These are phyloP conservation scores for Fusarium coffeatum DNA, from an alignment of 2,329 filamentous ascomycete genomes.

Conservation along the genomic window DNA sequence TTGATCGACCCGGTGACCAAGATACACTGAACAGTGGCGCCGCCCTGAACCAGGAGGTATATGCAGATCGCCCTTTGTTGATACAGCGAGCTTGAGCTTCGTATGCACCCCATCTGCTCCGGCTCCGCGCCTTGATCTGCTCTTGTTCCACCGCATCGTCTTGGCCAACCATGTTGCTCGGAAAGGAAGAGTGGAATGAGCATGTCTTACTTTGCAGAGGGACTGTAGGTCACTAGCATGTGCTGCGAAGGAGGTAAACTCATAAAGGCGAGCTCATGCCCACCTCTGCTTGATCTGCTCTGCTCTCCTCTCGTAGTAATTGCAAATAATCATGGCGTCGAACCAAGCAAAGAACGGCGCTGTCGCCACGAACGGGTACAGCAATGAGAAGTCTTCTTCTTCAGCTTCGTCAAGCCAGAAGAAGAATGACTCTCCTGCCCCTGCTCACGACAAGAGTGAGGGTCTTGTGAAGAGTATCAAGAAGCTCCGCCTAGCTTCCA, in stretches of 20 bases:
- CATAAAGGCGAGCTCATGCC: conserved; percentile 21
- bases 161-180: conserved; percentile 27
- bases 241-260: background rate
- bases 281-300: background rate
- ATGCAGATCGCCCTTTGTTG: conserved; percentile 9
- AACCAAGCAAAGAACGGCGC: conserved; percentile 42
- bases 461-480: conserved; percentile 46
- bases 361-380: conserved; percentile 37
- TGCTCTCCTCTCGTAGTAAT: background rate
- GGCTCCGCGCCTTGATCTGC: conserved; percentile 34
- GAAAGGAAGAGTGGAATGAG: background rate
- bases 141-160: conserved; percentile 31
- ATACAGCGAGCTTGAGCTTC: background rate
- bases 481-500: conserved; percentile 59
- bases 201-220: background rate
- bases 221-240: background rate
- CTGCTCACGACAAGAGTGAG: conserved; percentile 41
- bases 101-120: conserved; percentile 1
- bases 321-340: conserved; percentile 38
- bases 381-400: conserved; percentile 24
- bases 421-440: conserved; percentile 6
- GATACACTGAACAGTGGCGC: conserved; percentile 1
- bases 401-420: conserved; percentile 5
- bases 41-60: background rate
- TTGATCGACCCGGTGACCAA: background rate